phyloP scores from a whole-genome alignment of 768 basidiomycete genomes.

The Gymnopilus dilepis region DNA sequence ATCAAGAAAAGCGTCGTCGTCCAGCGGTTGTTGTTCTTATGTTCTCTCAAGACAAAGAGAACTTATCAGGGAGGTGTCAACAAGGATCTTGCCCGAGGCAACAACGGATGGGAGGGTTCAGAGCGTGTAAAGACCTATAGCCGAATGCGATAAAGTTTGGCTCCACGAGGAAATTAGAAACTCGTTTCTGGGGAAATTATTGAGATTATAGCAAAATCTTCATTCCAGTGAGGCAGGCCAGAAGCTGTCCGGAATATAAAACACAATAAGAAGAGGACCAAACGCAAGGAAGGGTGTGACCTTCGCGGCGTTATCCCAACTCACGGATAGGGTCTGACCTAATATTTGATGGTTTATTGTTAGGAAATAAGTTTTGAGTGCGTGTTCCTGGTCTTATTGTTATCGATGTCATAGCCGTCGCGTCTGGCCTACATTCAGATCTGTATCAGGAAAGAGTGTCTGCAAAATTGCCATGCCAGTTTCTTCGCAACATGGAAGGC shows the following conservation, averaged over 20 bases:
- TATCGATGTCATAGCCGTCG: slow-evolving; percentile 29
- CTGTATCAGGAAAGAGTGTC: slow-evolving; percentile 17
- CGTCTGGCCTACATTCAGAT: slow-evolving; percentile 13
- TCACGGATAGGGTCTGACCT: slow-evolving; percentile 27
- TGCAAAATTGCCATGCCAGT: slow-evolving; percentile 1
- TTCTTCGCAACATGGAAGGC: slow-evolving; percentile 10
- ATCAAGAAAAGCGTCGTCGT: slow-evolving; percentile 15
- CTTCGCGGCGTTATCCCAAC: slow-evolving; percentile 32
- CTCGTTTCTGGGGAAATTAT: slow-evolving; percentile 33
- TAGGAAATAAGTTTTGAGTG: slow-evolving; percentile 25
- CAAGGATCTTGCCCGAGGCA: slow-evolving; percentile 33
- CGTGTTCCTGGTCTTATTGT: slow-evolving; percentile 51
- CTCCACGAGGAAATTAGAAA: slow-evolving; percentile 39
- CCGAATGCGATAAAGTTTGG: slow-evolving; percentile 38
- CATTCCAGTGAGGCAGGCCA: slow-evolving; percentile 37
- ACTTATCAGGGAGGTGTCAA: slow-evolving; percentile 29
- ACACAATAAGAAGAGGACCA: slow-evolving; percentile 41
- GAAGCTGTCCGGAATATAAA: slow-evolving; percentile 27
- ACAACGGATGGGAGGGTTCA: slow-evolving; percentile 28
- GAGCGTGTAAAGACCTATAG: slow-evolving; percentile 30
- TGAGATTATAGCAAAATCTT: slow-evolving; percentile 33
- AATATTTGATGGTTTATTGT: slow-evolving; percentile 38
- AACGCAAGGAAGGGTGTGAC: slow-evolving; percentile 32
- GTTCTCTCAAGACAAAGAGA: slow-evolving; percentile 33
- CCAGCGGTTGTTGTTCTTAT: slow-evolving; percentile 29